Base-by-base conservation (phyloP, 2,329 filamentous ascomycete genomes). In the Apiospora hydei region DNA sequence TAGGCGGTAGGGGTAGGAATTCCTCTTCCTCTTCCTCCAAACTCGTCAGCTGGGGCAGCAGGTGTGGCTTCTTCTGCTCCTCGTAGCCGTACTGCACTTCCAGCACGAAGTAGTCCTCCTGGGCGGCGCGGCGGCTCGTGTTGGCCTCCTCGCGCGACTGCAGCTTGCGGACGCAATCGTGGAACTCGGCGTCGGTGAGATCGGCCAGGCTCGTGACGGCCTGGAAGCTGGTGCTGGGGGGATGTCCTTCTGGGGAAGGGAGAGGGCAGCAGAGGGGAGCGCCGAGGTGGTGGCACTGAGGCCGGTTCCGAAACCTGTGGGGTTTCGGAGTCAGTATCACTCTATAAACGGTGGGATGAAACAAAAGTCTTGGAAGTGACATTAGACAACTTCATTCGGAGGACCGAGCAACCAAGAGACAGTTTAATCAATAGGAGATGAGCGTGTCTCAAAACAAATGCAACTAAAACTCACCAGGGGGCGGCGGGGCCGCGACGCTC, bases 131-230 rank as follows among this genome's bases (percentile, higher is more conserved):
- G 49, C 49, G 57, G 49, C 49, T 10, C 21, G 1, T 5, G 34
- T 6, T 21, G 16, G 26, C 30, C 57, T 64, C 30, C 57, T 64
- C 57, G 34, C 57, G 57, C 8, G 57, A 24, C 57, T 64, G 18
- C 18, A 64, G 18, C 21, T 64, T 64, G 57, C 57, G 57, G 3
- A 64, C 18, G 18, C 34, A 64, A 21, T 64, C 57, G 34, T 41
- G 34, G 34, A 64, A 64, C 18, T 64, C 34, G 21, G 30, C 30
- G 57, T 64, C 57, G 57, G 18, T 64, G 18, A 64, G 57, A n/a
- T 64, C 57, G 18, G 34, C 57, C 30, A 64, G 34, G 30, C 57
- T 41, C 34, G 57, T 64, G 57, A 64, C 21, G 34, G 57, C 57
- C 34, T 64, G 57, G 34, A 64, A 64, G 8, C 21, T 41, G 57